phyloP scores from a whole-genome alignment of 257 asterid species.

The Gentiana straminea region DNA sequence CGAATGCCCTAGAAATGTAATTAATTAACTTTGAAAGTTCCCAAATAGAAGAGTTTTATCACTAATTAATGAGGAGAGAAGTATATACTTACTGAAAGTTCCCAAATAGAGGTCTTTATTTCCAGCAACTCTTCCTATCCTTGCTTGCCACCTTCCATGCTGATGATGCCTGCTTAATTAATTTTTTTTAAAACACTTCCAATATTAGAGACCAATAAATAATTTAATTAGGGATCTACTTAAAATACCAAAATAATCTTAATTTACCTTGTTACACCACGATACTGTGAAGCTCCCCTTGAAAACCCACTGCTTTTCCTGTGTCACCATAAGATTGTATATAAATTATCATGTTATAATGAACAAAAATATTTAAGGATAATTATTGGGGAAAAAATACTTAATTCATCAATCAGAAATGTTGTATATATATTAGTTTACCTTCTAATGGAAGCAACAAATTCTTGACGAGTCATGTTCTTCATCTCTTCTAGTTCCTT shows the following conservation, averaged over 20 bases:
- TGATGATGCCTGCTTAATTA: slow-evolving; percentile 69
- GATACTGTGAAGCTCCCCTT: slow-evolving; percentile 89
- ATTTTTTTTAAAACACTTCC: slow-evolving; percentile 7
- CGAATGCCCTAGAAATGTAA: too few species aligned
- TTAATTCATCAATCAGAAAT: too few species aligned
- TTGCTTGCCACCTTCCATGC: slow-evolving; percentile 96
- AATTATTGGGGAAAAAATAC: too few species aligned
- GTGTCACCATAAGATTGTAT: slow-evolving; percentile 1
- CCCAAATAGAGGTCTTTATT: slow-evolving; percentile 92
- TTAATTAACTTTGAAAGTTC: too few species aligned
- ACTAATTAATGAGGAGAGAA: too few species aligned
- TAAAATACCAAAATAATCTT: neutral
- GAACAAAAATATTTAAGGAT: neutral
- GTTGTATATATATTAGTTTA: slow-evolving; percentile 4
- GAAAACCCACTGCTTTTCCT: slow-evolving; percentile 93
- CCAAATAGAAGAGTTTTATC: too few species aligned
- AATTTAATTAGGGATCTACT: neutral
- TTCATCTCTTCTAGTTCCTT: slow-evolving; percentile 92
- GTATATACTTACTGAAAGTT: slow-evolving; percentile 53
- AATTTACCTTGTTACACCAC: slow-evolving; percentile 78
- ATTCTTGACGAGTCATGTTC: slow-evolving; percentile 91
- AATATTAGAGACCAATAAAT: neutral
- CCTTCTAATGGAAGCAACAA: slow-evolving; percentile 94
- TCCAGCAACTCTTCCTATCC: slow-evolving; percentile 93
- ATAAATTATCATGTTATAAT: neutral